Percentiles rank a stretch among this genome's conserved stretches.
phyloP scores from a whole-genome alignment of 202 grass and related monocot genomes.

The Sporobolus alterniflorus region DNA sequence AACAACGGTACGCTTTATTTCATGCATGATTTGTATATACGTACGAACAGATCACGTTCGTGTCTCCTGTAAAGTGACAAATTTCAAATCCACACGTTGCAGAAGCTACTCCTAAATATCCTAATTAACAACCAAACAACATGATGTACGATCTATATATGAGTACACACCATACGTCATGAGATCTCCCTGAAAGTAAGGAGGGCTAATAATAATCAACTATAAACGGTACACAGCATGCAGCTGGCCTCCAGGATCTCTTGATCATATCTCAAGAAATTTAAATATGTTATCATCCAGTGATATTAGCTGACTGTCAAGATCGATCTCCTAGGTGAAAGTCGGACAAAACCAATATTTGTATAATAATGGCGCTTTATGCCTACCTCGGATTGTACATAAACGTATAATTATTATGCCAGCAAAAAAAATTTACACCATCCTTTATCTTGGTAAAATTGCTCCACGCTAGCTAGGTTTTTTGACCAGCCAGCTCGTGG shows the following conservation, averaged over 20 bases:
- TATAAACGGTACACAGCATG: not conserved
- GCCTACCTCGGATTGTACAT: too few species aligned
- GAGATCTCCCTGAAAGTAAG: not conserved
- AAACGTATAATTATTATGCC: too few species aligned
- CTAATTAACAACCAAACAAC: not conserved
- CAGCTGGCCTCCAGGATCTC: constrained; percentile 30
- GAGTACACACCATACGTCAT: constrained; percentile 12
- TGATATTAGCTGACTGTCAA: not conserved
- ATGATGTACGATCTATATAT: constrained; percentile 24
- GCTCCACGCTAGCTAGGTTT: too few species aligned
- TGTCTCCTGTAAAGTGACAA: constrained; percentile 31
- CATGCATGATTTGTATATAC: not conserved
- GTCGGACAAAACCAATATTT: not conserved
- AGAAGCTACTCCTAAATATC: not conserved
- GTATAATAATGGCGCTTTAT: constrained; percentile 18
- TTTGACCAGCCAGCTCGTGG: too few species aligned
- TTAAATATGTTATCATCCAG: constrained; percentile 8
- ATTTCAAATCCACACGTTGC: constrained; percentile 14
- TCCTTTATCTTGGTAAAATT: too few species aligned
- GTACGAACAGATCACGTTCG: not conserved
- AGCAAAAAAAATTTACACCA: too few species aligned
- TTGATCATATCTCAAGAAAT: not conserved
- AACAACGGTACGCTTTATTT: too few species aligned
- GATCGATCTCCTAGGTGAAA: not conserved
- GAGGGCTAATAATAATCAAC: not conserved